Evolutionary conservation across 306 rosid genomes (phyloP).

Genomic region (Casuarina equisetifolia): DNA sequence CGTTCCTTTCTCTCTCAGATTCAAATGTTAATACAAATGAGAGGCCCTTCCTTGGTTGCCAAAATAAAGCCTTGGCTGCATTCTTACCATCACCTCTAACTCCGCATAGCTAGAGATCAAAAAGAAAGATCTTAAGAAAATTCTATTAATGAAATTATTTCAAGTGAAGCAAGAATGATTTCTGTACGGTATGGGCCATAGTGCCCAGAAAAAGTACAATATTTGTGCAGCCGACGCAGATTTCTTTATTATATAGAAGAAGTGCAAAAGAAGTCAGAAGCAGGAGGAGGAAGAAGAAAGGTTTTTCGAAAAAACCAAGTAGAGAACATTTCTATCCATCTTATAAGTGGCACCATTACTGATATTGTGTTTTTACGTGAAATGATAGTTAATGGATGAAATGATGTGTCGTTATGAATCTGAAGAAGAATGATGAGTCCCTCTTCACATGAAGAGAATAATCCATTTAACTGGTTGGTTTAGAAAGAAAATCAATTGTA

Average conservation of each 20-base stretch:
- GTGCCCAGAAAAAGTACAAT: not conserved
- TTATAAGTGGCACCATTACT: not conserved
- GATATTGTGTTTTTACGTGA: not conserved
- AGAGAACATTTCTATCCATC: not conserved
- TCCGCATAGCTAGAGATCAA: constrained; percentile 66
- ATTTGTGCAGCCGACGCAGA: not conserved
- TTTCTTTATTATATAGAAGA: not conserved
- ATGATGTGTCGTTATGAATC: constrained; percentile 5
- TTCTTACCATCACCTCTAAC: constrained; percentile 54
- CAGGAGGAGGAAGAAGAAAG: not conserved
- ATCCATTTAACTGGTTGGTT: not conserved
- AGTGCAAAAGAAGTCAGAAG: not conserved
- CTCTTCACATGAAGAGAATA: not conserved
- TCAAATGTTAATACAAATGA: constrained; percentile 77
- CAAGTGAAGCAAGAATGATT: not conserved
- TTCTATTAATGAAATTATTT: not conserved
- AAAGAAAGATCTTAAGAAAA: constrained; percentile 17
- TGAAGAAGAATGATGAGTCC: not conserved
- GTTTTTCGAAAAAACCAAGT: too few relatives aligned
- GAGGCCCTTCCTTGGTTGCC: constrained; percentile 94
- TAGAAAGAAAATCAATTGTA: not conserved
- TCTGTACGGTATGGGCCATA: not conserved
- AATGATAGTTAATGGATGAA: not conserved
- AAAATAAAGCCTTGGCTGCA: constrained; percentile 69
- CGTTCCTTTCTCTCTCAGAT: constrained; percentile 86